phyloP scores from a whole-genome alignment of 192 early-diverging fungal species.

The Coemansia sp. region DNA sequence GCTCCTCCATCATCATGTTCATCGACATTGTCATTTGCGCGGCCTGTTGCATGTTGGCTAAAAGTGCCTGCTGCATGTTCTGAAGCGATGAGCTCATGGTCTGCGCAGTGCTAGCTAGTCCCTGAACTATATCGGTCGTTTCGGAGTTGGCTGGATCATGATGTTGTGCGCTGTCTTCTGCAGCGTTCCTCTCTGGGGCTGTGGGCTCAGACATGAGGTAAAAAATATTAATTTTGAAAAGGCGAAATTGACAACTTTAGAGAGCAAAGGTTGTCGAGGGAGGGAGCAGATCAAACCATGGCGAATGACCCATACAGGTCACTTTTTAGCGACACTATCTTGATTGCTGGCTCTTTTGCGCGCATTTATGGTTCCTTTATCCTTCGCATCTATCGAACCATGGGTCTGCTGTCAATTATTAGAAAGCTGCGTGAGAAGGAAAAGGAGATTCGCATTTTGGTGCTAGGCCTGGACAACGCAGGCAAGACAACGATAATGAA shows the following conservation, averaged over 20 bases:
- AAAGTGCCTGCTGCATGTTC: slow-evolving; percentile 36
- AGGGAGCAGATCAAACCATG: no score
- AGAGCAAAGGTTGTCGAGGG: not conserved
- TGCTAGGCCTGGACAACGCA: slow-evolving; percentile 98
- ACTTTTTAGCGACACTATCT: no score
- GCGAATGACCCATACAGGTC: not conserved
- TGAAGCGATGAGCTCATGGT: slow-evolving; percentile 39
- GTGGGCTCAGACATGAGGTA: not conserved
- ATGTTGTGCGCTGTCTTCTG: not conserved
- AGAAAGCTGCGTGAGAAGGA: slow-evolving; percentile 89
- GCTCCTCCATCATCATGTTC: slow-evolving; percentile 54
- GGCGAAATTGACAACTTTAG: not conserved
- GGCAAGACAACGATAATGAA: slow-evolving; percentile 99
- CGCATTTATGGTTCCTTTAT: no score
- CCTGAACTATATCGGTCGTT: slow-evolving; percentile 1
- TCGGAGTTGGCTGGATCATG: not conserved
- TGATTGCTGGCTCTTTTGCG: no score
- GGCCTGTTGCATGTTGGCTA: slow-evolving; percentile 50
- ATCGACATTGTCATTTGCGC: slow-evolving; percentile 48
- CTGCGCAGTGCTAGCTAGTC: slow-evolving; percentile 32
- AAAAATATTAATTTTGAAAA: not conserved
- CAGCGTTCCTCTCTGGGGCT: not conserved
- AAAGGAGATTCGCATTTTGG: slow-evolving; percentile 90
- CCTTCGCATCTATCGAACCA: slow-evolving; percentile 49
- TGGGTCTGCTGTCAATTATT: slow-evolving; percentile 95